Percentiles rank a stretch among this genome's conserved stretches.
Evolutionary conservation across 371 early-diverging fungal species (phyloP).

Genomic region (Pancytospora philotis): DNA sequence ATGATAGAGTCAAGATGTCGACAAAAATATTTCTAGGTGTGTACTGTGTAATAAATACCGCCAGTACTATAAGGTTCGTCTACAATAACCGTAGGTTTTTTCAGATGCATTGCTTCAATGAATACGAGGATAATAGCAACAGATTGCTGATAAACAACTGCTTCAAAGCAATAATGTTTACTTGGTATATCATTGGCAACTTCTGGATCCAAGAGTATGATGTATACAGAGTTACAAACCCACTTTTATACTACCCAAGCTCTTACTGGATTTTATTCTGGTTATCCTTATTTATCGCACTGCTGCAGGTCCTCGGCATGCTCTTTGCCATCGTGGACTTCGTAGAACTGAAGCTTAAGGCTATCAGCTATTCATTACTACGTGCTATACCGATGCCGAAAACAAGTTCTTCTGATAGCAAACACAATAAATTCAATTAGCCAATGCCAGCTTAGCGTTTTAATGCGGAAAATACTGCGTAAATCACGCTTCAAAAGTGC

Average conservation of each 20-base stretch:
- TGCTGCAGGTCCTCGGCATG: conserved; percentile 57
- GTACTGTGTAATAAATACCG: conserved; percentile 49
- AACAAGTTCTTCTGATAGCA: no score
- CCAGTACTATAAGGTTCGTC: conserved; percentile 49
- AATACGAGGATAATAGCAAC: conserved; percentile 58
- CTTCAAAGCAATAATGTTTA: conserved; percentile 57
- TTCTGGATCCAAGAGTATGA: conserved; percentile 60
- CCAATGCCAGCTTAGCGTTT: no score
- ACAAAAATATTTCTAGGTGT: conserved; percentile 57
- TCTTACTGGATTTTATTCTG: conserved; percentile 52
- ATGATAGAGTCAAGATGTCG: conserved; percentile 50
- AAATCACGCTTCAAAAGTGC: no score
- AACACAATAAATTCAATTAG: no score
- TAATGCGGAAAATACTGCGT: no score
- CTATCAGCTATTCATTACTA: conserved; percentile 53
- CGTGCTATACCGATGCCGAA: no score
- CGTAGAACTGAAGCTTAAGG: conserved; percentile 57
- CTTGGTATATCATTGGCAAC: conserved; percentile 60
- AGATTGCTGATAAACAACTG: conserved; percentile 58
- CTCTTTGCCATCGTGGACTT: conserved; percentile 56
- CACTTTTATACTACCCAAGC: conserved; percentile 58
- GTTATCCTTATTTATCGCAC: conserved; percentile 55
- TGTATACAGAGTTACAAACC: conserved; percentile 47
- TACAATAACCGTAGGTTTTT: conserved; percentile 58
- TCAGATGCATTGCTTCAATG: conserved; percentile 50